Conservation (phyloP, 106 monocot genomes). For the Gastrodia elata region DNA sequence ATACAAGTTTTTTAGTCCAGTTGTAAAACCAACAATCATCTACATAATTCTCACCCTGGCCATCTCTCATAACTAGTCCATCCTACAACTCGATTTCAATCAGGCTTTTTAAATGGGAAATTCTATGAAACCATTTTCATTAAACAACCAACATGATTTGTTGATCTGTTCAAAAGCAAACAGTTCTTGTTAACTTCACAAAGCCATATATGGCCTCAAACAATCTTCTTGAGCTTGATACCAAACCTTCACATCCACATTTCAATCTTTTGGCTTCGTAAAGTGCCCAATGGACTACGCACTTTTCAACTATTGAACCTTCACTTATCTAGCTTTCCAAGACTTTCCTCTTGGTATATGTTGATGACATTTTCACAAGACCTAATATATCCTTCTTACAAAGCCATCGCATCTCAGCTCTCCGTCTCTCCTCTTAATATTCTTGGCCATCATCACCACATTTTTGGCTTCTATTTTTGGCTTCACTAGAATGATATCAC, state of each 20-base stretch:
- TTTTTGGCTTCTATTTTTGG: no score
- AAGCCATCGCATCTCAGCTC: no score
- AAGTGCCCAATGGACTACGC: neutral
- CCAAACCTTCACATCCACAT: neutral
- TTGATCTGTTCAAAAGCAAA: neutral
- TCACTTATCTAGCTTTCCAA: no score
- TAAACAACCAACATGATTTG: neutral
- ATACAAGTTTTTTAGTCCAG: neutral
- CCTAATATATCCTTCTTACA: neutral
- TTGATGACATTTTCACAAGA: conserved; percentile 10
- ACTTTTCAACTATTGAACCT: neutral
- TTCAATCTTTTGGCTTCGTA: neutral
- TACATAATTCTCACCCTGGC: conserved; percentile 2
- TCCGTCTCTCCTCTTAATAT: no score
- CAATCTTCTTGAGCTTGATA: conserved; percentile 11
- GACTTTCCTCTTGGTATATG: neutral
- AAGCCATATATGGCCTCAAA: conserved; percentile 12
- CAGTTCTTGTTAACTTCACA: conserved; percentile 6
- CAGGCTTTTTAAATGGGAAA: conserved; percentile 4
- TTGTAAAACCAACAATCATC: neutral
- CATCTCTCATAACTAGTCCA: neutral
- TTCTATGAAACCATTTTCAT: conserved; percentile 1
- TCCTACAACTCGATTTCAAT: neutral
- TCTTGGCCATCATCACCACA: neutral
- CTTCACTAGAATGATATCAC: neutral